These are phyloP conservation scores for Stephania yunnanensis DNA, from an alignment of 164 flowering plant species.

Conservation along the genomic window DNA sequence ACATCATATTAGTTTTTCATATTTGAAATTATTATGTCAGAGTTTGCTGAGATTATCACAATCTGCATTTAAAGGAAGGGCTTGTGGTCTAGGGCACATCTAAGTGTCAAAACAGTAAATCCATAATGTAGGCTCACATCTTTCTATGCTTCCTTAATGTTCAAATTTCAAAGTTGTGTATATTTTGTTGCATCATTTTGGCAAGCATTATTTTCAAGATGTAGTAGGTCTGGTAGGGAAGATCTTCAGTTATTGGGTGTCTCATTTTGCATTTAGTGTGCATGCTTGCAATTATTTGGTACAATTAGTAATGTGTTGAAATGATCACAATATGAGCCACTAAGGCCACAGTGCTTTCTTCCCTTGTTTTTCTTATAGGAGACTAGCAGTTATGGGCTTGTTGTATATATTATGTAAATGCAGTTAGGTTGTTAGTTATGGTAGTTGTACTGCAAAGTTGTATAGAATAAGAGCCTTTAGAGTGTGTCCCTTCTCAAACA, in stretches of 20 bases:
- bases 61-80: neutral
- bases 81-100: neutral
- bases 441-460: constrained; percentile 5
- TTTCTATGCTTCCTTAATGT: neutral
- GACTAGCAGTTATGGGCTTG: neutral
- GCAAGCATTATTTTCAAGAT: neutral
- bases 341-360: neutral
- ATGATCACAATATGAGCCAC: neutral
- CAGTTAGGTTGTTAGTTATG: constrained; percentile 12
- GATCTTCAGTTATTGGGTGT: neutral
- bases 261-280: constrained; percentile 3
- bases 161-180: neutral
- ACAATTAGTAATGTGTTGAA: neutral
- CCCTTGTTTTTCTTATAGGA: neutral
- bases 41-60: neutral
- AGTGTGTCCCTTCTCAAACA: neutral
- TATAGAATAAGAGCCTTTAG: neutral
- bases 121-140: neutral
- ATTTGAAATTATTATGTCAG: neutral
- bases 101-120: no score
- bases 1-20: neutral
- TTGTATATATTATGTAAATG: neutral
- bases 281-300: constrained; percentile 1
- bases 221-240: neutral
- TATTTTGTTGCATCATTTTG: neutral